These are phyloP conservation scores for Eutrema salsugineum DNA, from an alignment of 441 rosid genomes.

Conservation along the genomic window DNA sequence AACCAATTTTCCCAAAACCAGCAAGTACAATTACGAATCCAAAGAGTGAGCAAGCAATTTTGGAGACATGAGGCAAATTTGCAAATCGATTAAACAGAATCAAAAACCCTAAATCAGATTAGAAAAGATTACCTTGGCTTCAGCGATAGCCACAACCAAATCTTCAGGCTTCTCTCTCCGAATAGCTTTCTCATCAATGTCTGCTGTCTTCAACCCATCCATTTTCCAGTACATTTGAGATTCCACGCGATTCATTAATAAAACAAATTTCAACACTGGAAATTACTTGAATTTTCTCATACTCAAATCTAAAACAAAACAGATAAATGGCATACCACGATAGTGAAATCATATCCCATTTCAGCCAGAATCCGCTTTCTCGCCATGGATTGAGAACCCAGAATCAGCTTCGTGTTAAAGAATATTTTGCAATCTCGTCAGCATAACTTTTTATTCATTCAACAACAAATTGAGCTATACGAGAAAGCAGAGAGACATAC, in stretches of 20 bases:
- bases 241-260: neutral
- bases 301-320: neutral
- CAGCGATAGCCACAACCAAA: conserved; percentile 60
- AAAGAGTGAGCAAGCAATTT: neutral
- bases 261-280: neutral
- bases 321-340: conserved; percentile 34
- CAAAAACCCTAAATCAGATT: neutral
- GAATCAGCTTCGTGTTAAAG: conserved; percentile 39
- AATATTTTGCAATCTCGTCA: neutral
- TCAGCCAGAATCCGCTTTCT: conserved; percentile 51
- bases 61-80: neutral
- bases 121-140: conserved; percentile 49
- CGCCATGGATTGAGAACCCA: conserved; percentile 68
- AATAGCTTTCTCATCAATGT: conserved; percentile 64
- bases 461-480: neutral
- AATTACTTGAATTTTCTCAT: neutral
- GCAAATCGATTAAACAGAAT: neutral
- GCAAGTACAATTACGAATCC: neutral
- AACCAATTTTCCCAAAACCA: too few relatives aligned
- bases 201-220: conserved; percentile 51
- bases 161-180: conserved; percentile 65
- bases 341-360: conserved; percentile 63
- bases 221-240: neutral
- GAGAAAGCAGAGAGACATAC: neutral
- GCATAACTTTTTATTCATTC: neutral